Base-by-base conservation (phyloP, 805 yeast species). In the Pichia phayaonensis region DNA sequence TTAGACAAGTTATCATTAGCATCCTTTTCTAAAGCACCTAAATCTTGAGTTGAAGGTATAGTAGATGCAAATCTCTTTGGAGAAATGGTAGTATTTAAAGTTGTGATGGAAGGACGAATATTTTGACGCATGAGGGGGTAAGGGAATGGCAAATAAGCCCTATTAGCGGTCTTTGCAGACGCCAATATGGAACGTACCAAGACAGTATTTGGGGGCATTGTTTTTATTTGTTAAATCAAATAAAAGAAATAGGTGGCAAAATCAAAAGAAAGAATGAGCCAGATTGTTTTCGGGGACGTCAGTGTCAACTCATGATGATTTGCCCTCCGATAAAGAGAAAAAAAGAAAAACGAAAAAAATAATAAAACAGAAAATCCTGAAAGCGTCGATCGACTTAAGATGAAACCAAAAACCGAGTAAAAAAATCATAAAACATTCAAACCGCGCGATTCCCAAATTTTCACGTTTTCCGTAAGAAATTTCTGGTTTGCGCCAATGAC, bases 1-100 rank as follows among this genome's bases (percentile, higher is more conserved):
- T 87, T 84, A 45, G 73, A 67, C 44, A 87, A 67, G 50, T 86
- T 83, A 53, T 76, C 71, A 68, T 94, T 94, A 41, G 99, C 99
- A n/a, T 75, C 72, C 64, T 85, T 89, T 67, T 94, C 99, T 62
- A 81, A 77, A 6, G 72, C 65, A 6, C 87, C 86, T 23, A 84
- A 68, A 29, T 69, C 61, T 11, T 73, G 52, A 22, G 64, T 48
- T 18, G 64, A 54, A 12, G 58, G 47, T 7, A 57, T 48, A 2
- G 59, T 49, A 7, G 59, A 50, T 10, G 60, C 50, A 26, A 51
- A 46, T 39, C 49, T 42, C 41, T 38, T 46, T 29, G 34, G n/a
- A 29, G 24, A 42, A 43, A 13, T 41, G 26, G 6, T 20, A 20
- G 4, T 27, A 20, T 7, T 16, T 12, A 18, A 13, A 20, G 10